Percentiles rank a stretch among this genome's conserved stretches.
Evolutionary conservation across 2,329 filamentous ascomycete genomes (phyloP).

Genomic region (Magnaporthiopsis poae): DNA sequence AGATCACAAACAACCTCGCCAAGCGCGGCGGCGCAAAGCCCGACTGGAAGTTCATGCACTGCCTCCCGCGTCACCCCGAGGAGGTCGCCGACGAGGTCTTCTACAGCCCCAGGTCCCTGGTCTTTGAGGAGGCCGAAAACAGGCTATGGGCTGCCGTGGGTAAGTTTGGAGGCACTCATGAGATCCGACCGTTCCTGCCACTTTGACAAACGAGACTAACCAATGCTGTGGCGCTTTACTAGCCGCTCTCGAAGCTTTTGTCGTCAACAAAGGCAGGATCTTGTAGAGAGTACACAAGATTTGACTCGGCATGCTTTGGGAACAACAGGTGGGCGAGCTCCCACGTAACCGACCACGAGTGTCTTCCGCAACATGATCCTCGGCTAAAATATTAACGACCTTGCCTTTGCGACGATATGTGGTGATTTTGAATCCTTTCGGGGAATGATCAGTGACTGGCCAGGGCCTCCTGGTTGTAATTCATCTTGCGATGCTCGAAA

Average conservation of each 20-base stretch:
- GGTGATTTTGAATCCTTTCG: not conserved
- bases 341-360: not conserved
- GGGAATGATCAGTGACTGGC: not conserved
- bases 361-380: not conserved
- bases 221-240: not conserved
- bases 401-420: not conserved
- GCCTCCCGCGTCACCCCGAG: constrained; percentile 79
- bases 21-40: constrained; percentile 75
- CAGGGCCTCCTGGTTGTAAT: not conserved
- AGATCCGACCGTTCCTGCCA: not conserved
- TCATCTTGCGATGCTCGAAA: not conserved
- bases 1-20: constrained; percentile 79
- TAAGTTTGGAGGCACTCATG: constrained; percentile 29
- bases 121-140: constrained; percentile 92
- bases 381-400: not conserved
- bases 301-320: not conserved
- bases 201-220: not conserved
- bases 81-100: constrained; percentile 94
- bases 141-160: constrained; percentile 80
- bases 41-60: constrained; percentile 98
- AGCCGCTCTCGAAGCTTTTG: constrained; percentile 76
- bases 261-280: constrained; percentile 86
- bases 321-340: not conserved
- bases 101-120: constrained; percentile 73
- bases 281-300: not conserved